Conservation (phyloP, 2,329 filamentous ascomycete species). For the Graphilbum ipis-grandicollis region DNA sequence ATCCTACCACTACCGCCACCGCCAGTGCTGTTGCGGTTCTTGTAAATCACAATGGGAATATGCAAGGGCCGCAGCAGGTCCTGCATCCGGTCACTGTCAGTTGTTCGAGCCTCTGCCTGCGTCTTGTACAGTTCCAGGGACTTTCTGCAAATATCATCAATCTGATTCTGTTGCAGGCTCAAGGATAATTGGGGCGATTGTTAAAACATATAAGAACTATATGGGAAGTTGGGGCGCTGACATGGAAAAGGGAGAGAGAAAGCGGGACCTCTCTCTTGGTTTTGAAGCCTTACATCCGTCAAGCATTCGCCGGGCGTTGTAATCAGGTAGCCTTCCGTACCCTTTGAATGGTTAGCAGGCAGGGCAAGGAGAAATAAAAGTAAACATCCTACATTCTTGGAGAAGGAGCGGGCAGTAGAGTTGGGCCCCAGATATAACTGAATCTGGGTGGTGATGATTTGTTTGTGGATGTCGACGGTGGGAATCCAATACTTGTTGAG, state of each 20-base stretch:
- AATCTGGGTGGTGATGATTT: slow-evolving; percentile 39
- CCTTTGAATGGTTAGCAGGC: slow-evolving; percentile 17
- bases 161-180: slow-evolving; percentile 46
- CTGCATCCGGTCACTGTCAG: neutral
- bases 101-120: neutral
- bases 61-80: slow-evolving; percentile 37
- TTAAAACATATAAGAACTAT: no score
- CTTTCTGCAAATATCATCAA: slow-evolving; percentile 43
- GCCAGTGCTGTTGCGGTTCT: slow-evolving; percentile 15
- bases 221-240: no score
- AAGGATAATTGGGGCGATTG: no score
- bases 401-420: slow-evolving; percentile 38
- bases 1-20: neutral
- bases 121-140: slow-evolving; percentile 14
- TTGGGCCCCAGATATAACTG: slow-evolving; percentile 41
- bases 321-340: slow-evolving; percentile 44
- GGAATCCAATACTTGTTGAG: slow-evolving; percentile 46
- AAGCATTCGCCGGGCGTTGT: slow-evolving; percentile 38
- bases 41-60: slow-evolving; percentile 33
- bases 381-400: slow-evolving; percentile 27
- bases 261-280: no score
- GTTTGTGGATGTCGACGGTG: slow-evolving; percentile 40
- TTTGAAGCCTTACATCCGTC: slow-evolving; percentile 44
- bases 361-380: neutral
- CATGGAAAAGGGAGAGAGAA: no score